phyloP scores from a whole-genome alignment of 139 green algal genomes.

The Auxenochlorella pyrenoidosa region DNA sequence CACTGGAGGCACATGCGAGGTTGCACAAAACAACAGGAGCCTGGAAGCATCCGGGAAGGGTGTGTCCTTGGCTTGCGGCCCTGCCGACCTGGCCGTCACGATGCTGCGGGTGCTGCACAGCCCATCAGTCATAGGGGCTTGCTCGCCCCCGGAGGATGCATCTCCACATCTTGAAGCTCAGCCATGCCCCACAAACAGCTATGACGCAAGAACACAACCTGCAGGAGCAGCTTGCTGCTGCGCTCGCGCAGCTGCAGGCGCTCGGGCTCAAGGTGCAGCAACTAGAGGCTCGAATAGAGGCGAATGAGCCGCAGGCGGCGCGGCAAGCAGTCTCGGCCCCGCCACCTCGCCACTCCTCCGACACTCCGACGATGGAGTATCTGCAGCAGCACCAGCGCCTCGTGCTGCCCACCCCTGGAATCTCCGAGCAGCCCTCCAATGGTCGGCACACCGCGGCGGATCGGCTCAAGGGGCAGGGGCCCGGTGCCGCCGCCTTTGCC shows the following conservation, averaged over 20 bases:
- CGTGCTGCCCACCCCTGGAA: neutral
- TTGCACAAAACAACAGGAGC: too few species aligned
- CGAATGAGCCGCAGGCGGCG: neutral
- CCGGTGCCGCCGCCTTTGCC: neutral
- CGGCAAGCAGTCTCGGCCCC: too few species aligned
- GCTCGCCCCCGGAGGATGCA: too few species aligned
- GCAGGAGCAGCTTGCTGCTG: constrained; percentile 8
- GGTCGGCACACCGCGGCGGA: neutral
- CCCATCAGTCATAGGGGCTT: too few species aligned
- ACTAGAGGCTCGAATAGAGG: neutral
- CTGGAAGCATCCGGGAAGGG: too few species aligned
- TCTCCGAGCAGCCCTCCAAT: neutral
- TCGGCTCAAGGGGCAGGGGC: neutral
- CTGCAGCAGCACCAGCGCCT: constrained; percentile 3
- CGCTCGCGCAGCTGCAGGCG: neutral
- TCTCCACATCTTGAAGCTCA: too few species aligned
- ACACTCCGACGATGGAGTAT: neutral
- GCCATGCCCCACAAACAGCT: neutral
- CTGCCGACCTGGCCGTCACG: too few species aligned
- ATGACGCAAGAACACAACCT: neutral
- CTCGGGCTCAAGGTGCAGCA: neutral
- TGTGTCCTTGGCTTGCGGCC: too few species aligned
- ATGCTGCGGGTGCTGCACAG: too few species aligned
- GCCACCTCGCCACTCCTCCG: too few species aligned
- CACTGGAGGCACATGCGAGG: too few species aligned